These are phyloP conservation scores for Ilyonectria robusta DNA, from an alignment of 2,329 filamentous ascomycete species.

Conservation along the genomic window DNA sequence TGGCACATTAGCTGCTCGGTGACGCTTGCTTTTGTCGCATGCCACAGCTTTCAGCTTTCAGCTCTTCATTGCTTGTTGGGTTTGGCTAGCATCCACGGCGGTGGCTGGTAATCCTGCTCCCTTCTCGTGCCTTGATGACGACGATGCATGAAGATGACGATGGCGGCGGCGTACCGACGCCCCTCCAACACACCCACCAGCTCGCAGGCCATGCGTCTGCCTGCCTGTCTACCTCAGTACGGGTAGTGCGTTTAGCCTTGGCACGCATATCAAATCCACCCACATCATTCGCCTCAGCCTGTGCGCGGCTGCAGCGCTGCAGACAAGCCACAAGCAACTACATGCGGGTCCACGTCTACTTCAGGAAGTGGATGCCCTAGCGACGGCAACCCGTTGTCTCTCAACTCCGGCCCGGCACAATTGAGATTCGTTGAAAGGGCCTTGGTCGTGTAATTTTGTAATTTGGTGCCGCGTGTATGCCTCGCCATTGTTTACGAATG, in stretches of 20 bases:
- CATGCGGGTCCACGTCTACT: slow-evolving; percentile 26
- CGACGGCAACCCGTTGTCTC: slow-evolving; percentile 3
- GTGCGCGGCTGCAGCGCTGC: slow-evolving; percentile 28
- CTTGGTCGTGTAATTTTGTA: neutral
- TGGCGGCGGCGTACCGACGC: neutral
- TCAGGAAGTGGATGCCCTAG: slow-evolving; percentile 10
- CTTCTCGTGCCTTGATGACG: slow-evolving; percentile 18
- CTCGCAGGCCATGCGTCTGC: slow-evolving; percentile 6
- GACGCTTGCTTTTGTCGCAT: neutral
- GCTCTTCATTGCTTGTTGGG: neutral
- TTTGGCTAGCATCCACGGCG: neutral
- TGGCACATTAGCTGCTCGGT: neutral
- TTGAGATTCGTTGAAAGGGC: neutral
- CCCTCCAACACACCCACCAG: slow-evolving; percentile 9
- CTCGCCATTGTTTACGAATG: too few relatives aligned
- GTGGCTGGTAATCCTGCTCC: slow-evolving; percentile 5
- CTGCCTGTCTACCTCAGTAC: slow-evolving; percentile 20
- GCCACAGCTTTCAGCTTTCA: too few relatives aligned
- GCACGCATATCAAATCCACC: slow-evolving; percentile 10
- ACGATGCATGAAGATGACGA: slow-evolving; percentile 30
- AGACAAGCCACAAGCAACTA: slow-evolving; percentile 25
- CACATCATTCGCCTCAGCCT: slow-evolving; percentile 17
- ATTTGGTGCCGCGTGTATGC: neutral
- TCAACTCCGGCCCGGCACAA: neutral
- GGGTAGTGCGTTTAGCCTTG: slow-evolving; percentile 10